A percentile compares a stretch with the other conserved stretches of the same genome.
These are phyloP conservation scores for Powellomyces hirtus DNA, from an alignment of 192 early-diverging fungal species.

Conservation along the genomic window DNA sequence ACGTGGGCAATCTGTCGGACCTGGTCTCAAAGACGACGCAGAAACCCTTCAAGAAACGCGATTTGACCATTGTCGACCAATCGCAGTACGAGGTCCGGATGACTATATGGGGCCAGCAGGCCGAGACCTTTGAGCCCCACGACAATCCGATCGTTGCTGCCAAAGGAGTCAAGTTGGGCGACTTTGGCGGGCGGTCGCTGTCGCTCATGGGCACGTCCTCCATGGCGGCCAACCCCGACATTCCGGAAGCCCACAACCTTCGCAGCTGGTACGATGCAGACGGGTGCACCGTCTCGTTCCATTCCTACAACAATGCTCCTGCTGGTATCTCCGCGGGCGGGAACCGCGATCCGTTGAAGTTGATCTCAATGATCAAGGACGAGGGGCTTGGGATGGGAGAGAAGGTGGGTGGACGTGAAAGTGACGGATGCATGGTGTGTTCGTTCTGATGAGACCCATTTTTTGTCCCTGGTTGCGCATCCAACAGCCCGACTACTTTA, in stretches of 20 bases:
- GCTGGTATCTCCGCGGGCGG: conserved; percentile 29
- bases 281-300: conserved; percentile 34
- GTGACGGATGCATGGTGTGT: background rate
- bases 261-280: conserved; percentile 66
- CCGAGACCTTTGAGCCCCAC: conserved; percentile 58
- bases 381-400: conserved; percentile 68
- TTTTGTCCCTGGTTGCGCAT: conserved; percentile 4
- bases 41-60: conserved; percentile 75
- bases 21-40: conserved; percentile 63
- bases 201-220: conserved; percentile 50
- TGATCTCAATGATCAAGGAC: conserved; percentile 62
- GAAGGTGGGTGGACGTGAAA: conserved; percentile 40
- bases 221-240: conserved; percentile 70
- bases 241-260: conserved; percentile 68
- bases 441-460: conserved; percentile 16
- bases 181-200: conserved; percentile 67
- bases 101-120: conserved; percentile 87
- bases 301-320: conserved; percentile 41
- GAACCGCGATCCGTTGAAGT: conserved; percentile 54
- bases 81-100: conserved; percentile 65
- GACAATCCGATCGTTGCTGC: conserved; percentile 69
- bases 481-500: conserved; percentile 70
- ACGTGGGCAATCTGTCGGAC: conserved; percentile 52
- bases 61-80: conserved; percentile 77
- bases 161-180: conserved; percentile 82